Percentiles rank a stretch among this genome's conserved stretches.
Conservation (phyloP, 192 early-diverging fungal species). For the Rhizophagus sp. region DNA sequence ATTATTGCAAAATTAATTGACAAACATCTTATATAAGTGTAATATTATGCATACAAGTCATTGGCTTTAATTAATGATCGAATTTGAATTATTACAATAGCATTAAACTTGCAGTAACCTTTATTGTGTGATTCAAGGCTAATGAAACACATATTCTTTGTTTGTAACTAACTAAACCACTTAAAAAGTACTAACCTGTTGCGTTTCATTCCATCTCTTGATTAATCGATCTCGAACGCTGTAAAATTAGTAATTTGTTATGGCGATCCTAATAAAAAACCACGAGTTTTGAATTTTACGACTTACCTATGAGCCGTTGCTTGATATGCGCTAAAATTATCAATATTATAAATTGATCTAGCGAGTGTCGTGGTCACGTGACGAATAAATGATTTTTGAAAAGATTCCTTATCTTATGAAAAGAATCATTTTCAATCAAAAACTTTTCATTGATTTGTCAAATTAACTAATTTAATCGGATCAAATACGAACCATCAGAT, state of each 20-base stretch:
- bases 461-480: neutral
- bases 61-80: too few species aligned
- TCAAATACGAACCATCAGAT: constrained; percentile 30
- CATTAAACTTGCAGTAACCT: too few species aligned
- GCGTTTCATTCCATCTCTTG: constrained; percentile 93
- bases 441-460: neutral
- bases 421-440: neutral
- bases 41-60: too few species aligned
- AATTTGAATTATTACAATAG: too few species aligned
- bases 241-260: neutral
- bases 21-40: too few species aligned
- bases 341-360: constrained; percentile 86
- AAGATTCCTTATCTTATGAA: constrained; percentile 59
- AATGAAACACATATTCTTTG: too few species aligned
- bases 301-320: constrained; percentile 81
- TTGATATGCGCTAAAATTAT: constrained; percentile 91
- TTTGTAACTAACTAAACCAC: neutral
- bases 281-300: neutral
- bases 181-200: constrained; percentile 54
- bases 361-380: constrained; percentile 92
- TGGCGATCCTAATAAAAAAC: neutral
- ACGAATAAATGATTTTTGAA: constrained; percentile 85
- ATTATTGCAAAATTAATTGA: too few species aligned
- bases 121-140: too few species aligned
- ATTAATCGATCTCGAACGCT: constrained; percentile 91